Base-by-base conservation (phyloP, 139 green algal species). In the Chlamydomonas sphaeroides region DNA sequence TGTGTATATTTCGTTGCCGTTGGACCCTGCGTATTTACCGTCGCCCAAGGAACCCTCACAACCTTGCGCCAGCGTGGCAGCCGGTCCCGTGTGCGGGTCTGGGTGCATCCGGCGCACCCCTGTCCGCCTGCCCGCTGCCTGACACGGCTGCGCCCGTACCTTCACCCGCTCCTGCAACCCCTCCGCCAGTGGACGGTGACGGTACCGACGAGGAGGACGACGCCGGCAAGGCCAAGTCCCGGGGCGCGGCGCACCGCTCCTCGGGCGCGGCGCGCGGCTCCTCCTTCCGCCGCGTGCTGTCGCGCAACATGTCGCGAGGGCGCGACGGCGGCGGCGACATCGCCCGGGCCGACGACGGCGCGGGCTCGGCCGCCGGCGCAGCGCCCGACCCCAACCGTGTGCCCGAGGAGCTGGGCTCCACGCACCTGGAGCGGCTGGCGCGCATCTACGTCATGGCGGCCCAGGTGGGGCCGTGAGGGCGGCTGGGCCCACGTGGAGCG, bases 371-470 rank as follows among this genome's bases (percentile, higher is more conserved):
- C 56, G 18, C 56, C 23, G 45, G 45, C 11, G 56, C 56, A 25
- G 56, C 63, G 33, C 53, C 83, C 36, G 72, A 87, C 66, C 76
- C 79, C 26, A 80, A 91, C 48, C 39, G 79, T 38, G 59, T 80
- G 36, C 84, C 88, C 21, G 84, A 84, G 66, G 78, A 86, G 66
- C 56, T 89, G 65, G 83, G 73, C 18, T 45, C 74, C 20, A 81
- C 71, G 14, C 42, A 89, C 28, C 38, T 90, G 79, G 87, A 89
- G 30, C 57, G 84, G 51, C 65, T 93, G 45, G 49, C 90, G 32
- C 84, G 87, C 15, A 86, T 88, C 18, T 88, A 84, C 49, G 62
- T 85, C 30, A 87, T 90, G 79, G 65, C 77, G 30, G 65, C 39
- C 36, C 53, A 84, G 67, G 57, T 75, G 41, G 23, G 48, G 26